phyloP scores from a whole-genome alignment of 805 yeast species.

The Saturnispora galanensis region DNA sequence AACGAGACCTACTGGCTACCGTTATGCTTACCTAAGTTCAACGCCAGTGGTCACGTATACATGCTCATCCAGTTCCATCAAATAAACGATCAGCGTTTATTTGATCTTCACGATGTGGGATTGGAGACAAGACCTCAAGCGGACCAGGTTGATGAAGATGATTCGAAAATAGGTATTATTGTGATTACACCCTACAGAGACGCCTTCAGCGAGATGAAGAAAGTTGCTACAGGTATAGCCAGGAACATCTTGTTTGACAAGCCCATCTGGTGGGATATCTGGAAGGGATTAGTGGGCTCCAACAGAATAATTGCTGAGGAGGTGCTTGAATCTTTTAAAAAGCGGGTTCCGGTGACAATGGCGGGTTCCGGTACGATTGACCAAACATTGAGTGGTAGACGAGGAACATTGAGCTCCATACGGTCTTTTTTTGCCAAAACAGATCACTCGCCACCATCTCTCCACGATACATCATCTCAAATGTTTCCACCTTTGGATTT shows the following conservation, averaged over 20 bases:
- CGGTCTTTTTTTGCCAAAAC: constrained; percentile 1
- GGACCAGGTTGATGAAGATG: constrained; percentile 11
- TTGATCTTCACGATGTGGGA: constrained; percentile 20
- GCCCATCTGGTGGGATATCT: constrained; percentile 10
- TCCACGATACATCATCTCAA: constrained; percentile 12
- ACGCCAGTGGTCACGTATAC: constrained; percentile 78
- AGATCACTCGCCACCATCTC: constrained; percentile 17
- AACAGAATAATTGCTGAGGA: constrained; percentile 7
- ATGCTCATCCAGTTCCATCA: constrained; percentile 61
- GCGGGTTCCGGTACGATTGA: not conserved
- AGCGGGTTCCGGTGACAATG: not conserved
- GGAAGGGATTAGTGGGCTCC: constrained; percentile 10
- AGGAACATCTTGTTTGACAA: constrained; percentile 31
- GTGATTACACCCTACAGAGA: constrained; percentile 64
- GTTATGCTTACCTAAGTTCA: constrained; percentile 83
- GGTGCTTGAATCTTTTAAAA: not conserved
- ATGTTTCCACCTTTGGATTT: constrained; percentile 7
- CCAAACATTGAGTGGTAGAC: not conserved
- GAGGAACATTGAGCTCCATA: constrained; percentile 3
- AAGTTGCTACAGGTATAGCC: constrained; percentile 45
- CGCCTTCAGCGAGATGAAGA: constrained; percentile 66
- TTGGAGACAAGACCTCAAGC: not conserved
- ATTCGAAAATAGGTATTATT: constrained; percentile 31
- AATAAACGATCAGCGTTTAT: constrained; percentile 24
- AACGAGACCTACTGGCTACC: constrained; percentile 88